Percentiles rank a stretch among this genome's conserved stretches.
phyloP scores from a whole-genome alignment of 768 basidiomycete species.

The Pulveroboletus sp. region DNA sequence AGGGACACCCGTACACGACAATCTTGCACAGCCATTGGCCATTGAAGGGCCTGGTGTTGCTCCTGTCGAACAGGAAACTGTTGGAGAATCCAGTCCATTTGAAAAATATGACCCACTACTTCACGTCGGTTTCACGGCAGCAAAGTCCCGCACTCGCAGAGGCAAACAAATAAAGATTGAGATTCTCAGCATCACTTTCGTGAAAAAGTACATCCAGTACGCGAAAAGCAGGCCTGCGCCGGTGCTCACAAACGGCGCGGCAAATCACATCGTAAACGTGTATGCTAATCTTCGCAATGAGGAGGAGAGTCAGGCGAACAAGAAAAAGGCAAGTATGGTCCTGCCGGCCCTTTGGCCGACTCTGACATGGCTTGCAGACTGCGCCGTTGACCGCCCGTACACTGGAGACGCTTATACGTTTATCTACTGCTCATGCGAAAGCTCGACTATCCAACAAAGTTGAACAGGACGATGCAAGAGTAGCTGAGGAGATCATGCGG shows the following conservation, averaged over 20 bases:
- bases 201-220: slow-evolving; percentile 99
- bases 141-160: slow-evolving; percentile 51
- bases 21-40: slow-evolving; percentile 80
- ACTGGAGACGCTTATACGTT: slow-evolving; percentile 95
- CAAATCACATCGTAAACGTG: slow-evolving; percentile 89
- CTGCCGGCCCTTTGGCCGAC: neutral
- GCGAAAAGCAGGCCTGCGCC: slow-evolving; percentile 88
- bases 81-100: slow-evolving; percentile 63
- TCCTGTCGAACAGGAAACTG: slow-evolving; percentile 37
- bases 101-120: slow-evolving; percentile 96
- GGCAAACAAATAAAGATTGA: slow-evolving; percentile 67
- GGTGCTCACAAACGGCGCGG: slow-evolving; percentile 86
- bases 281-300: slow-evolving; percentile 93
- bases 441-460: slow-evolving; percentile 85
- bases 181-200: slow-evolving; percentile 87
- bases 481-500: slow-evolving; percentile 92
- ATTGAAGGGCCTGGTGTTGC: slow-evolving; percentile 69
- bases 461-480: slow-evolving; percentile 78
- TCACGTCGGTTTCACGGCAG: slow-evolving; percentile 72
- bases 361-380: slow-evolving; percentile 54
- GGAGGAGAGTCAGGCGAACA: slow-evolving; percentile 77
- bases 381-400: slow-evolving; percentile 98
- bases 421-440: slow-evolving; percentile 97
- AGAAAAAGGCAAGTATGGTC: slow-evolving; percentile 62
- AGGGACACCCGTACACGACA: slow-evolving; percentile 88